Conservation (phyloP, 2,329 filamentous ascomycete species). For the Fusarium multiceps region DNA sequence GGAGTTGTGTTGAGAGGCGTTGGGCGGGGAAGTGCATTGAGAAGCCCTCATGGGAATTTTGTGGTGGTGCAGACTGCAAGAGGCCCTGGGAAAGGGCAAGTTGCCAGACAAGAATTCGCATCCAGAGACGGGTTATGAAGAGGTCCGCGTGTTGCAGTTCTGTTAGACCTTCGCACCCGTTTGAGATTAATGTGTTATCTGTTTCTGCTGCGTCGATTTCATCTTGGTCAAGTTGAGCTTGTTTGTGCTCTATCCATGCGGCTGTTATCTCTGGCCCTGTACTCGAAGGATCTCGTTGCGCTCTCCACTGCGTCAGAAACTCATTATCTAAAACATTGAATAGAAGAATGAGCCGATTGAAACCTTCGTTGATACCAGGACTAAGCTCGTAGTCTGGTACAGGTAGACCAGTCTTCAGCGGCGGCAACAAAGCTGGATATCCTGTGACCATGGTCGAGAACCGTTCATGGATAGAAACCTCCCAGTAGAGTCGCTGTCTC, state of each 20-base stretch:
- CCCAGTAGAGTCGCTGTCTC: slow-evolving; percentile 63
- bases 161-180: slow-evolving; percentile 45
- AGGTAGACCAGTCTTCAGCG: slow-evolving; percentile 46
- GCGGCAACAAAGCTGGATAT: slow-evolving; percentile 51
- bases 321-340: slow-evolving; percentile 54
- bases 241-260: slow-evolving; percentile 55
- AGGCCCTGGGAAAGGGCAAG: slow-evolving; percentile 54
- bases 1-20: slow-evolving; percentile 53
- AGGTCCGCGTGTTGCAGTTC: slow-evolving; percentile 56
- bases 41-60: slow-evolving; percentile 51
- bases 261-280: slow-evolving; percentile 46
- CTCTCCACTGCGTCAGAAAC: slow-evolving; percentile 53
- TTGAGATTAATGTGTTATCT: slow-evolving; percentile 39
- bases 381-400: slow-evolving; percentile 49
- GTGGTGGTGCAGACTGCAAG: slow-evolving; percentile 49
- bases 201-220: slow-evolving; percentile 49
- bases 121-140: slow-evolving; percentile 55
- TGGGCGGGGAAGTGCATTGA: slow-evolving; percentile 55
- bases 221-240: slow-evolving; percentile 54
- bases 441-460: slow-evolving; percentile 64
- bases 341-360: slow-evolving; percentile 51
- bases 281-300: slow-evolving; percentile 43
- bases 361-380: slow-evolving; percentile 51
- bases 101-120: slow-evolving; percentile 57
- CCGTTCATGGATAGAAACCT: slow-evolving; percentile 67